These are phyloP conservation scores for Metschnikowia lunata DNA, from an alignment of 805 yeast genomes.

Conservation along the genomic window DNA sequence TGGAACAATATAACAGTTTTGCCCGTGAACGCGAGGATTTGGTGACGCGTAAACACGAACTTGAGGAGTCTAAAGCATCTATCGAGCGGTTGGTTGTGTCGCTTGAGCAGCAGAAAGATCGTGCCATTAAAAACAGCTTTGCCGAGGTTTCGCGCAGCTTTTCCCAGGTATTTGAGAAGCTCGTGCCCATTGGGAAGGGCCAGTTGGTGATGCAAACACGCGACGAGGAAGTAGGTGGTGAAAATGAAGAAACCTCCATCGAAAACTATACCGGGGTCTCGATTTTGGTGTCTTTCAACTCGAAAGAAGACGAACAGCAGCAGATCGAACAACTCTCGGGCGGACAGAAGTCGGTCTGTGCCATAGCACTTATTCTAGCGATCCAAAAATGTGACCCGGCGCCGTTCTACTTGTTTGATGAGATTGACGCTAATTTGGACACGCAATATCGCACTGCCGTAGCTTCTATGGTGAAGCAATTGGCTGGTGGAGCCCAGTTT, in stretches of 20 bases:
- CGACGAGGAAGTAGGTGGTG: slow-evolving; percentile 15
- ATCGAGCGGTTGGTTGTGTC: slow-evolving; percentile 67
- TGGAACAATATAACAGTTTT: slow-evolving; percentile 75
- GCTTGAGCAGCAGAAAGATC: slow-evolving; percentile 72
- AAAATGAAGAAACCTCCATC: slow-evolving; percentile 19
- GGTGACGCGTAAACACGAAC: slow-evolving; percentile 58
- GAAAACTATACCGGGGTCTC: slow-evolving; percentile 77
- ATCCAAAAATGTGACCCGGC: slow-evolving; percentile 96
- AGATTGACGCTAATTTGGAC: slow-evolving; percentile 93
- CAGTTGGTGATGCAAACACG: slow-evolving; percentile 58
- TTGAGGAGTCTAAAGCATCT: slow-evolving; percentile 64
- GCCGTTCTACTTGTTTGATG: slow-evolving; percentile 93
- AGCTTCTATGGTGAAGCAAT: slow-evolving; percentile 63
- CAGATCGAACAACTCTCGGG: slow-evolving; percentile 90
- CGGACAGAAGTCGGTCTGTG: slow-evolving; percentile 96
- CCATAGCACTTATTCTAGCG: slow-evolving; percentile 88
- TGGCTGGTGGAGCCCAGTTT: slow-evolving; percentile 75
- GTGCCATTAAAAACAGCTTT: slow-evolving; percentile 77
- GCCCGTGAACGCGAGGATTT: slow-evolving; percentile 68
- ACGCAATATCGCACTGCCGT: slow-evolving; percentile 87
- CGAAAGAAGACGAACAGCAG: slow-evolving; percentile 78
- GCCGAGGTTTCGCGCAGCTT: slow-evolving; percentile 71
- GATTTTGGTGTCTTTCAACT: slow-evolving; percentile 84
- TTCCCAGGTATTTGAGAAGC: slow-evolving; percentile 64
- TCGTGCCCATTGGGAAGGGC: slow-evolving; percentile 85